A percentile compares a stretch with the other conserved stretches of the same genome.
Evolutionary conservation across 2,329 filamentous ascomycete genomes (phyloP).

Genomic region (Coleophoma cylindrospora): DNA sequence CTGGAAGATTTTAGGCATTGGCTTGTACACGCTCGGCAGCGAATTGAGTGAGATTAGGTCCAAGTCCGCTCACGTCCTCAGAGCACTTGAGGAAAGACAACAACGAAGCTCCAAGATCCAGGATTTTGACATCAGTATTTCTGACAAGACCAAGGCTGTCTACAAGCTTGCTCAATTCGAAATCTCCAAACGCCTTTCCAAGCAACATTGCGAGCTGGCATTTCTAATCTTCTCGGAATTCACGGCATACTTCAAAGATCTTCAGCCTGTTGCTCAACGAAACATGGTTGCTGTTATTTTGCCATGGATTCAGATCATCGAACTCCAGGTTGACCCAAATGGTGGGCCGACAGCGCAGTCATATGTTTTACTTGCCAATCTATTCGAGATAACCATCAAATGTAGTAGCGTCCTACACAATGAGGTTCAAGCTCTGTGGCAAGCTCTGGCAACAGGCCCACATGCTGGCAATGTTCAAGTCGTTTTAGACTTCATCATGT

Average conservation of each 20-base stretch:
- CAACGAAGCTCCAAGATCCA: slow-evolving; percentile 85
- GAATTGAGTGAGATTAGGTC: slow-evolving; percentile 84
- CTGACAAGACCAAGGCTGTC: slow-evolving; percentile 95
- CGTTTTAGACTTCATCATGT: slow-evolving; percentile 94
- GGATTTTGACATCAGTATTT: slow-evolving; percentile 97
- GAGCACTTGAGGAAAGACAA: slow-evolving; percentile 77
- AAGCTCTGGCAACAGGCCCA: slow-evolving; percentile 88
- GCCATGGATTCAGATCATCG: slow-evolving; percentile 93
- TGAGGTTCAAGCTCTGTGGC: slow-evolving; percentile 96
- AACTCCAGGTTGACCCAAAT: slow-evolving; percentile 86
- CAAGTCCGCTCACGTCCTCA: slow-evolving; percentile 77
- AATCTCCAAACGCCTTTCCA: slow-evolving; percentile 84
- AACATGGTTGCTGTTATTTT: slow-evolving; percentile 93
- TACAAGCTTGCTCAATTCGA: slow-evolving; percentile 98
- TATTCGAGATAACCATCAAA: slow-evolving; percentile 94
- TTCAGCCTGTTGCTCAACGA: slow-evolving; percentile 76
- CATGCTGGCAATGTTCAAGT: slow-evolving; percentile 91
- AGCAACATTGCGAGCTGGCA: slow-evolving; percentile 82
- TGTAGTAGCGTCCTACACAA: slow-evolving; percentile 86
- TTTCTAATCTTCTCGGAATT: slow-evolving; percentile 97
- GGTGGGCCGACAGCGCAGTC: slow-evolving; percentile 87
- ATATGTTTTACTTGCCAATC: slow-evolving; percentile 89
- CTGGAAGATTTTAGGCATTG: slow-evolving; percentile 85
- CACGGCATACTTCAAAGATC: slow-evolving; percentile 84
- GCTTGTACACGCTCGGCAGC: slow-evolving; percentile 88